Base-by-base conservation (phyloP, 225 moss, liverwort and hornwort species). In the Ulota crispa region DNA sequence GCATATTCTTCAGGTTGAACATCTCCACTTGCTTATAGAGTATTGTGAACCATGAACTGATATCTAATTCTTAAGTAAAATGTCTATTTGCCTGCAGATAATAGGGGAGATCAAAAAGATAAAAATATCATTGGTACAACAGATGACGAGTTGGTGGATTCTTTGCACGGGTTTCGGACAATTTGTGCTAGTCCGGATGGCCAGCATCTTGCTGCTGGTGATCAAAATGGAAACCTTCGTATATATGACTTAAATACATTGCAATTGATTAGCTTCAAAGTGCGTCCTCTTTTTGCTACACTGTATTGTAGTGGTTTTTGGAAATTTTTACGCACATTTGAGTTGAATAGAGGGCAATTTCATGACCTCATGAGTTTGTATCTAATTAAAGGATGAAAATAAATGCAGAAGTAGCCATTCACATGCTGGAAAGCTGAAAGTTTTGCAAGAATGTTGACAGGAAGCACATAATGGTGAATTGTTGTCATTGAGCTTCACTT, bases 381-480 rank as follows among this genome's bases (percentile, higher is more conserved):
- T 67, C 2, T 82, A 1, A 68, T 80, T 68, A 77, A 85, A 63
- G 64, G 66, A 57, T 47, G 23, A 23, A 27, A 59, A 50, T 83
- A 62, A 66, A 50, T 68, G 88, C 77, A 77, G n/a, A 77, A 67
- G 72, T 82, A 52, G 64, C 45, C 75, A 81, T 85, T 80, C 83
- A 83, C 80, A 75, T 85, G 62, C 74, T 81, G 73, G 73, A 88
- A 87, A 90, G 80, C 90, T 89, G 80, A 86, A 85, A 89, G 84
- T 70, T 82, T 89, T 94, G 89, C 91, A 91, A 88, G 91, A 88
- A 86, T 92, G 82, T 89, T 92, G 92, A 92, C 94, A 94, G 94
- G 94, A 94, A 94, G 94, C 91, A 77, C 94, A 92, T 89, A 85
- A 89, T 86, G 94, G 91, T 84, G 94, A 92, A 83, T 57, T 94